Evolutionary conservation across 164 flowering plant species (phyloP).

Genomic region (Chimonanthus salicifolius): DNA sequence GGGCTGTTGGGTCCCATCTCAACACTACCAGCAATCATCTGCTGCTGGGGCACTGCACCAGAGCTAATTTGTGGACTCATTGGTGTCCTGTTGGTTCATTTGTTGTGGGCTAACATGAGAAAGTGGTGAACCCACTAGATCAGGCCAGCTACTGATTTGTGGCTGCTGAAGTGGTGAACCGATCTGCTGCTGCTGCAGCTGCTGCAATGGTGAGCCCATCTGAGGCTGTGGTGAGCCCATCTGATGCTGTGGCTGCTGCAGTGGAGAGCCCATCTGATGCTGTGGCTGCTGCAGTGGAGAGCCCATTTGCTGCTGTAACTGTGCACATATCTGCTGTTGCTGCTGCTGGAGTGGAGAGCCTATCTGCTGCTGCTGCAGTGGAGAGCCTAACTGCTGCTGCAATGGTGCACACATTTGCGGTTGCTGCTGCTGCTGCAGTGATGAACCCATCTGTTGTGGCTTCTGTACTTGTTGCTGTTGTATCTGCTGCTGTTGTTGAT

Average conservation of each 20-base stretch:
- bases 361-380: slow-evolving; percentile 16
- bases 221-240: slow-evolving; percentile 39
- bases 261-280: slow-evolving; percentile 8
- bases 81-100: slow-evolving; percentile 47
- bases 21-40: slow-evolving; percentile 47
- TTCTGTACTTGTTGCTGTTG: slow-evolving; percentile 4
- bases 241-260: slow-evolving; percentile 25
- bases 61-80: slow-evolving; percentile 70
- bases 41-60: slow-evolving; percentile 44
- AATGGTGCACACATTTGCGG: slow-evolving; percentile 40
- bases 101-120: slow-evolving; percentile 52
- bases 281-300: slow-evolving; percentile 41
- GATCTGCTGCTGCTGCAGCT: not conserved
- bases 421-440: slow-evolving; percentile 22
- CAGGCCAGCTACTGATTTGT: slow-evolving; percentile 6
- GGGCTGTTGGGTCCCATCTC: slow-evolving; percentile 86
- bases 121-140: slow-evolving; percentile 25
- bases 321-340: slow-evolving; percentile 9
- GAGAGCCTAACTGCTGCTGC: slow-evolving; percentile 18
- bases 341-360: slow-evolving; percentile 48
- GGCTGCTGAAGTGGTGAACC: slow-evolving; percentile 22
- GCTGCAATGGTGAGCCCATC: slow-evolving; percentile 53
- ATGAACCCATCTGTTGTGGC: no score
- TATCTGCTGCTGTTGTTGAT: slow-evolving; percentile 27
- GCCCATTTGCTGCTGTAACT: slow-evolving; percentile 30